Base-by-base conservation (phyloP, 441 rosid genomes). In the Iberis amara region DNA sequence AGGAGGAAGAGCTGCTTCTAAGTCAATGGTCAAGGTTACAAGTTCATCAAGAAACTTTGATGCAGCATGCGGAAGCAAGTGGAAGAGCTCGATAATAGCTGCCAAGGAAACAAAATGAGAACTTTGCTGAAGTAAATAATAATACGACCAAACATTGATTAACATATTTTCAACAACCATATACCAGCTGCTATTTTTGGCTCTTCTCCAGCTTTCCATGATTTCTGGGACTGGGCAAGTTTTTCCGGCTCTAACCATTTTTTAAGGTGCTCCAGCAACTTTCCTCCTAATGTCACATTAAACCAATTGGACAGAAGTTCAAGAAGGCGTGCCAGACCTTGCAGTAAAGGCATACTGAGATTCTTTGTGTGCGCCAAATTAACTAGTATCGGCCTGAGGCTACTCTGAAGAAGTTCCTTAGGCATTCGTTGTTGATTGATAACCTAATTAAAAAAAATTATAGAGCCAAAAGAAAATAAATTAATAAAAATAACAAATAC, bases 51-150 rank as follows among this genome's bases (percentile, higher is more conserved):
- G 95, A 76, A 94, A 94, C 72, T 84, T 85, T 13, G 94, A 77
- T 40, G 99, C 99, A 73, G 99, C 99, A 48, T 64, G 81, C 40
- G 99, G 99, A 68, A 94, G 99, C 77, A 94, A 73, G 77, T 94
- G 99, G 76, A 94, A 94, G 65, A 90, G 96, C 79, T 94, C 99
- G 59, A 94, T 87, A 51, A 94, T 94, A 68, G 99, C 99, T 90
- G 96, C 79, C 81, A 36, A 59, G 18, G 61, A 58, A 65, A 59
- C 45, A 59, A 76, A 70, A 18, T 18, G 21, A 47, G 38, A 55
- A 26, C 14, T 54, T 32, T 11, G 44, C 36, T 47, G 47, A 63
- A 12, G 44, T 43, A 15, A 49, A 13, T 18, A 46, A 39, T 45
- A 55, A 61, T 49, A 42, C 30, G 53, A 32, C 33, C 39, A 55